These are phyloP conservation scores for Xylaria flabelliformis DNA, from an alignment of 495 filamentous ascomycete genomes.

Conservation along the genomic window DNA sequence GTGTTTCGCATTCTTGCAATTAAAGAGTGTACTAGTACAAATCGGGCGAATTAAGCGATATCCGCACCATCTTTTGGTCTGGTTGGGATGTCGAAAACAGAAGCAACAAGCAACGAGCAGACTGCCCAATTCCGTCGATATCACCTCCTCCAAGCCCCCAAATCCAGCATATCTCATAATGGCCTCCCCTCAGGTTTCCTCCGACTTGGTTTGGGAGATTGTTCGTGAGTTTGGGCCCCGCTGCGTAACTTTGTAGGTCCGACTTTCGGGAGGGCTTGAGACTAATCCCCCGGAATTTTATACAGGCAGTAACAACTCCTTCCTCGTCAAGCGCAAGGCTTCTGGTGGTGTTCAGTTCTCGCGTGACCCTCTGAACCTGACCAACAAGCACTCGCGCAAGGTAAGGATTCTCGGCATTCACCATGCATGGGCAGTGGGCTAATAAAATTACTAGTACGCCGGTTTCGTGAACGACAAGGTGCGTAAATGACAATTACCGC, in stretches of 20 bases:
- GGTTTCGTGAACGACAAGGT: conserved; percentile 95
- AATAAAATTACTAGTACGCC: conserved; percentile 67
- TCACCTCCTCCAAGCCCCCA: conserved; percentile 33
- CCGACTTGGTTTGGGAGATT: conserved; percentile 90
- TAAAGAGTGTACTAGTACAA: conserved; percentile 35
- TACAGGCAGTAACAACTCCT: conserved; percentile 79
- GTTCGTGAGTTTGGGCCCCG: conserved; percentile 67
- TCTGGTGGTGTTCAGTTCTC: conserved; percentile 85
- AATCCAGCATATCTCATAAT: conserved; percentile 52
- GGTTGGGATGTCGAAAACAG: conserved; percentile 38
- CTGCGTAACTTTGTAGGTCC: background rate
- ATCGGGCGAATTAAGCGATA: conserved; percentile 51
- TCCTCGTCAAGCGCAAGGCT: conserved; percentile 84
- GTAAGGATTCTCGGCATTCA: conserved; percentile 51
- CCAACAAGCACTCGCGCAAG: conserved; percentile 91
- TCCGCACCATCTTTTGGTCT: conserved; percentile 46
- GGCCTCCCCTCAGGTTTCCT: conserved; percentile 67
- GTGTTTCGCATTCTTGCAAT: conserved; percentile 25
- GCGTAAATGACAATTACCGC: conserved; percentile 39
- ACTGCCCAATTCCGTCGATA: conserved; percentile 37
- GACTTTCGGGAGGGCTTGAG: background rate
- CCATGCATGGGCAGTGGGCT: conserved; percentile 33
- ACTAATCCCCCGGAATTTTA: conserved; percentile 21
- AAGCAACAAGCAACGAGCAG: conserved; percentile 43
- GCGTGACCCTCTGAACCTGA: conserved; percentile 87